A percentile compares a stretch with the other conserved stretches of the same genome.
Evolutionary conservation across 1,284 basidiomycete genomes (phyloP).

Genomic region (Cryptococcus depauperatus): DNA sequence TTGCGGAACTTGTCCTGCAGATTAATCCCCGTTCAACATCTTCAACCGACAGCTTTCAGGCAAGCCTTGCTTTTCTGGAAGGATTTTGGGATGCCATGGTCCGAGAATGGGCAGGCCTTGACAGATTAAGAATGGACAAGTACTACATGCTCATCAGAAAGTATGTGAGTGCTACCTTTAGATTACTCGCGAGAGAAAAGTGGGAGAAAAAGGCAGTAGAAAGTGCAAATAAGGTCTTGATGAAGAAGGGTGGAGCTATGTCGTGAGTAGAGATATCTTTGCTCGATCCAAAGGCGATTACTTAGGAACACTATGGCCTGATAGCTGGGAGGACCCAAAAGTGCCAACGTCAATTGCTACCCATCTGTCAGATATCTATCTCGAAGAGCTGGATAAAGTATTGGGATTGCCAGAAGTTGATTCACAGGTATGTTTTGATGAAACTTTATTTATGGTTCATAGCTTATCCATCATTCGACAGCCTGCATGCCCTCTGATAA

Average conservation of each 20-base stretch:
- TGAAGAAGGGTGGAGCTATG: constrained; percentile 59
- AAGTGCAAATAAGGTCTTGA: constrained; percentile 62
- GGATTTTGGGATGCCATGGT: constrained; percentile 88
- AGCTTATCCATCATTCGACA: background rate
- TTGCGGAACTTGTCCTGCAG: constrained; percentile 69
- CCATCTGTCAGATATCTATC: constrained; percentile 82
- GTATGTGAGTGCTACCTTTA: constrained; percentile 77
- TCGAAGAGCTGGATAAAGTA: constrained; percentile 81
- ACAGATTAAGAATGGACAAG: constrained; percentile 86
- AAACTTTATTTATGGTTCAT: background rate
- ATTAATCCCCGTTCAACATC: constrained; percentile 50
- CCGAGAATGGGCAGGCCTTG: constrained; percentile 86
- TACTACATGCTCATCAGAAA: constrained; percentile 89
- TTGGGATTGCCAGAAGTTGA: constrained; percentile 34
- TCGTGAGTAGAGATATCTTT: constrained; percentile 51
- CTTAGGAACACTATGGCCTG: too few relatives aligned
- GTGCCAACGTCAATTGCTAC: constrained; percentile 73
- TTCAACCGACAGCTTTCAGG: constrained; percentile 30
- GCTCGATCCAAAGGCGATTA: too few relatives aligned
- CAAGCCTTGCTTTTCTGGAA: constrained; percentile 66
- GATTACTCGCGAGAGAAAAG: constrained; percentile 59
- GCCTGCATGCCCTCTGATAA: constrained; percentile 28
- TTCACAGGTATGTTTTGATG: constrained; percentile 26
- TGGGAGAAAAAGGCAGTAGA: constrained; percentile 58
- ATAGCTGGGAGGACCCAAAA: constrained; percentile 61